Evolutionary conservation across 1,139 yeast species (phyloP), one percentile per base, ranked within the genome.

Genomic region (Pichia sp.): DNA sequence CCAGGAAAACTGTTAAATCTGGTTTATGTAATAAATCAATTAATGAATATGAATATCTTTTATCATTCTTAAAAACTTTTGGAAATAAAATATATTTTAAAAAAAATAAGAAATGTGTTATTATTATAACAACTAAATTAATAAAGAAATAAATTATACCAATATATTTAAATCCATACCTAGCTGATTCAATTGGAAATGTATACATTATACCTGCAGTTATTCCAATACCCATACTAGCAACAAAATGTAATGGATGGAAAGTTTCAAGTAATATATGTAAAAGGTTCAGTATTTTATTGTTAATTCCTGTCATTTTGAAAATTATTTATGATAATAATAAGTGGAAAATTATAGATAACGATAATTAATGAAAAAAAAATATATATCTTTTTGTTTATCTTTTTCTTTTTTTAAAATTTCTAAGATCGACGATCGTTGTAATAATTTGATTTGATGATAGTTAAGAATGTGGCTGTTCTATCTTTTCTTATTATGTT

Each of bases 211-310:
- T 66, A 34, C 74, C 62, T 4, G 84, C 67, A 1, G 86, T 67
- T 38, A 87, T 84, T 2, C 96, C 96, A 1, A 83, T 75, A 3
- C 95, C 96, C 96, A 87, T 87, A n/a, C 80, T 73, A 40, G 78
- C 70, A 32, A 84, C 82, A 62, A 82, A 87, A 73, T 80, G 81
- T 2, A 70, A 70, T 2, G 87, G 85, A 24, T 70, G 62, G 55
- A 79, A 78, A 12, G 64, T 59, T 8, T 40, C 35, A 9, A 58
- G 43, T 6, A 59, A 25, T 8, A 40, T 25, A 41, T 58, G 59
- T 12, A 57, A 6, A 2, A 41, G 8, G 10, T 40, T 30, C n/a
- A 37, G 8, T 4, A 30, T 7, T 29, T 24, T 27, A 11, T 25
- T 10, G 11, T 12, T 22, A 5, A 22, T 22, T 20, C 3, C n/a